Base-by-base conservation (phyloP, 31 red algal genomes). In the Asparagopsis taxiformis region DNA sequence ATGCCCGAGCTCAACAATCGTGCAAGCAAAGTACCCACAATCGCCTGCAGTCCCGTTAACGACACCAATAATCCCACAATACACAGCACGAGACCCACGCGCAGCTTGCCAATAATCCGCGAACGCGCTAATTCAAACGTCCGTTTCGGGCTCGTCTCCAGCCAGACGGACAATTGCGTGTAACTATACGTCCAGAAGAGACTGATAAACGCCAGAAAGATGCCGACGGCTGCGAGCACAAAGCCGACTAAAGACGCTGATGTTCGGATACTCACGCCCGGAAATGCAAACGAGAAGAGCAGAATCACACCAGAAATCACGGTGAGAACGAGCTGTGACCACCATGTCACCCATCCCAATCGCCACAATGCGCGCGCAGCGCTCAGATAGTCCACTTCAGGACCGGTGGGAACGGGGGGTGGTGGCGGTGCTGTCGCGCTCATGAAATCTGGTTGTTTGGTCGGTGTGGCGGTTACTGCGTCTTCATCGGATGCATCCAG, bases 111-210 rank as follows among this genome's bases (percentile, higher is more conserved):
- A 46, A 48, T 68, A 44, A 69, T 76, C 26, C 69, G 61, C 41
- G 49, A 32, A 29, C 43, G 41, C 4, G 62, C 80, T 25, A 66
- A 50, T 13, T 77, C 55, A 11, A 19, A 30, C 17, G 53, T 70
- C 13, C 30, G 65, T 0, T 5, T 23, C 2, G 25, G 44, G 5
- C 36, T 48, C 20, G 59, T 66, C 1, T 62, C 55, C 26, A 94
- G 75, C 90, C 74, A 83, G 34, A 94, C 25, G 17, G 77, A 74
- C 1, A 81, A 37, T 30, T 82, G 65, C 30, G 90, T 87, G 58
- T 94, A 94, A 17, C 82, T 77, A 36, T 88, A 94, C 13, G 90
- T 94, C 82, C 90, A 88, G 36, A 88, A 64, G 30, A 85, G 78
- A 21, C 82, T 80, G 37, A 94, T 26, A 66, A 94, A 74, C 3